Evolutionary conservation across 1,284 basidiomycete species (phyloP).

Genomic region (Apiotrichum brassicae): DNA sequence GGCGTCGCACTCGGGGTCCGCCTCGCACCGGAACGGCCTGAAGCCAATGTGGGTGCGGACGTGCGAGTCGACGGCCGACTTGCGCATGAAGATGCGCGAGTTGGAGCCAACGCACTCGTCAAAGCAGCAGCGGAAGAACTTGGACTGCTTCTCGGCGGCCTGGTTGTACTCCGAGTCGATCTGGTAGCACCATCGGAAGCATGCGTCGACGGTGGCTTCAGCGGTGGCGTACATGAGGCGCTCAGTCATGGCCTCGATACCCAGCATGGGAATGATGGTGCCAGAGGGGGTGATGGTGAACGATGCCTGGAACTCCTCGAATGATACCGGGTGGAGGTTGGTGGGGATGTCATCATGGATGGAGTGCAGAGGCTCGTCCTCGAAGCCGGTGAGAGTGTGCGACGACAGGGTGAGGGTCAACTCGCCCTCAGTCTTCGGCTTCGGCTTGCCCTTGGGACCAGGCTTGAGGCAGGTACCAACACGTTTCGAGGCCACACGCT

Average conservation of each 20-base stretch:
- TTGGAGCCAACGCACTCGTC: conserved; percentile 14
- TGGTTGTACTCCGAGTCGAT: conserved; percentile 16
- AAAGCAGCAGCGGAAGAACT: conserved; percentile 21
- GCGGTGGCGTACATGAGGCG: conserved; percentile 17
- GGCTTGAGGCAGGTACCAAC: conserved; percentile 26
- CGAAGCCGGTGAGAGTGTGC: not conserved
- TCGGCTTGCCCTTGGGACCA: conserved; percentile 23
- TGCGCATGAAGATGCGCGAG: conserved; percentile 17
- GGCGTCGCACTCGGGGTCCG: conserved; percentile 14
- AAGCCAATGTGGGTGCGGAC: conserved; percentile 20
- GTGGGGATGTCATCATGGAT: not conserved
- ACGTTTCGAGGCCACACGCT: conserved; percentile 15
- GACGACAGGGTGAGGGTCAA: not conserved
- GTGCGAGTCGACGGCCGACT: conserved; percentile 17
- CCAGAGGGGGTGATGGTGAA: conserved; percentile 9
- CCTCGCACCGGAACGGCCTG: conserved; percentile 18
- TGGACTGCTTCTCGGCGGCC: conserved; percentile 18
- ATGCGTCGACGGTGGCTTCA: conserved; percentile 15
- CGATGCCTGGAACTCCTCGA: conserved; percentile 14
- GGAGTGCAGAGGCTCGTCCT: not conserved
- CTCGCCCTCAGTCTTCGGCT: conserved; percentile 6
- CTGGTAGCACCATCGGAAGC: conserved; percentile 20
- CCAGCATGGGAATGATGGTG: conserved; percentile 12
- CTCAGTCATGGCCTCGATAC: conserved; percentile 14
- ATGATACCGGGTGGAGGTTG: conserved; percentile 9